Base-by-base conservation (phyloP, 75 land plant species). In the Pinus tabuliformis region DNA sequence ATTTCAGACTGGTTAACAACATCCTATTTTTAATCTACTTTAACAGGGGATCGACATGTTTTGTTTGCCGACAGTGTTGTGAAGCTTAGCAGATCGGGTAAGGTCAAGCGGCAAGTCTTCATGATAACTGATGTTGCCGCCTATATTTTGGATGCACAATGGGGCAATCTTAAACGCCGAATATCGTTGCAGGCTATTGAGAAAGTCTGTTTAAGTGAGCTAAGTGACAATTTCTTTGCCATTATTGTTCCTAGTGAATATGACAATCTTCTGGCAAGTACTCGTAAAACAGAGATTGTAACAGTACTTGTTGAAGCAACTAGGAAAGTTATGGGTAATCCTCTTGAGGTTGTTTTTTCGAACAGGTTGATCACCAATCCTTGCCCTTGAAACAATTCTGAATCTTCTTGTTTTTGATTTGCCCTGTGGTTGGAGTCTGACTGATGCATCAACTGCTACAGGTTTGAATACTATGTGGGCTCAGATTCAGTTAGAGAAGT, bases 51-150 rank as follows among this genome's bases (percentile, higher is more conserved):
- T 65, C 75, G 70, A 68, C 80, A 83, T 73, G 90, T 94, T 59
- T 75, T 95, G 16, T 97, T 95, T 89, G 98, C 99, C 42, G 99
- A 97, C 70, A 92, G 83, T 73, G 82, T 95, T 24, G 61, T 97
- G 82, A 95, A 92, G 77, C 85, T 95, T 58, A 95, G 91, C 75
- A 83, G 84, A 42, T 77, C 89, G 18, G 93, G 93, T 59, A 95
- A 95, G 83, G 81, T 97, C 73, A 92, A 90, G 62, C 77, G 84
- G 20, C 90, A 95, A 3, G 83, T 89, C 16, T 81, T 97, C 18
- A 14, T 97, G 18, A 88, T 97, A 61, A 95, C 98, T 5, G 95
- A 95, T 22, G 86, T 86, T 66, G 98, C 99, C 6, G 78, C 93
- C n/a, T 97, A 97, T 78, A 84, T 90, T 21, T 79, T 97, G 36